Evolutionary conservation across 441 rosid genomes (phyloP), one percentile per base, ranked within the genome.

Genomic region (Breynia disticha): DNA sequence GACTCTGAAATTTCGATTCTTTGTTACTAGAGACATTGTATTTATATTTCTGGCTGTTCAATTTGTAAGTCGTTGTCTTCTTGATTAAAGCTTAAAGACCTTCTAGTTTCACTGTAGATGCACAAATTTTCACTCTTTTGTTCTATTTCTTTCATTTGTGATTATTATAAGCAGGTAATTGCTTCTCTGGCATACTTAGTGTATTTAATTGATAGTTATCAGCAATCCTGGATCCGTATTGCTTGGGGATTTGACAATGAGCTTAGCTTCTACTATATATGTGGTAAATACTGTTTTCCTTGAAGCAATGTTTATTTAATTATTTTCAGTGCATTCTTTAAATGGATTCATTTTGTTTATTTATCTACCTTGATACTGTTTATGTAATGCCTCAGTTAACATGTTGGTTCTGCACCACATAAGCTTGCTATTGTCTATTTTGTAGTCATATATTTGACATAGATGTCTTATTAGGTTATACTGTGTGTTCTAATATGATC

Each of bases 41-140:
- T 90, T 93, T 51, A 94, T 90, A 70, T 94, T 94, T 73, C 70
- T 94, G 57, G 80, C 85, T 46, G 97, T 94, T 65, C 99, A 94
- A 63, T 79, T 90, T 69, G 97, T 94, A 82, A 68, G 82, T 73
- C 62, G 46, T 65, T 32, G 41, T 28, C 46, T 51, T 54, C 18
- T 35, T 13, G 51, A 35, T 17, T 54, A 0, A 15, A 9, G 3
- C 7, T 41, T 41, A 41, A 41, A 41, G 10, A 41, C n/a, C 3
- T 41, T 7, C 10, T 41, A 41, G 44, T 41, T 3, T 9, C 13
- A 3, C 0, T 15, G 13, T 9, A 41, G n/a, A 41, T 11, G 13
- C 13, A 7, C 44, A 41, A 11, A 41, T 41, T 41, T 15, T 41
- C n/a, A 41, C 10, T 11, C 9, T 41, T 11, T 15, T 9, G 2